phyloP scores from a whole-genome alignment of 257 asterid genomes.

The Capsicum chinense region DNA sequence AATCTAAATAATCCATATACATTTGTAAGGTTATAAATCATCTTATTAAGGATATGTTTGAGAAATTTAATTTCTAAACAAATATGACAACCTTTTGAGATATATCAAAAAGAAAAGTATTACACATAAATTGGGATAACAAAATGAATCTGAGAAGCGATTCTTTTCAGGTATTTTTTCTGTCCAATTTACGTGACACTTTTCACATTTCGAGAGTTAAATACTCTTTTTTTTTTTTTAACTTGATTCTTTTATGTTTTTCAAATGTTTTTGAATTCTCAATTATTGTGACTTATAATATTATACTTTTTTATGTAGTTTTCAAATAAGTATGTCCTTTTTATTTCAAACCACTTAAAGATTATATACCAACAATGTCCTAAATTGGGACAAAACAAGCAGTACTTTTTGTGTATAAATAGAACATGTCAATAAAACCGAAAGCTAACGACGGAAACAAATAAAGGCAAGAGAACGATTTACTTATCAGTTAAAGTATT shows the following conservation, averaged over 20 bases:
- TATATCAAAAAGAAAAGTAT: not conserved
- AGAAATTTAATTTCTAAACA: not conserved
- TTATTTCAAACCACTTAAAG: not conserved
- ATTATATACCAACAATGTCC: not conserved
- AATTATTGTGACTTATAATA: not conserved
- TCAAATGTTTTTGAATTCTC: too few relatives aligned
- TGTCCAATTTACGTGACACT: too few relatives aligned
- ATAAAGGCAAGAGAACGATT: not conserved
- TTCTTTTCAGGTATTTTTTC: too few relatives aligned
- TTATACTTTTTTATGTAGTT: too few relatives aligned
- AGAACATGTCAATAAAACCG: not conserved
- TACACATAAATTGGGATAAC: not conserved
- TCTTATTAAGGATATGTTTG: not conserved
- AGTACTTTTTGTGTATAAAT: not conserved
- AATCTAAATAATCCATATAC: not conserved
- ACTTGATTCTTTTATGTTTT: too few relatives aligned
- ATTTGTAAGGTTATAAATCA: not conserved
- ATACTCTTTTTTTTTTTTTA: too few relatives aligned
- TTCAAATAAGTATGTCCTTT: too few relatives aligned
- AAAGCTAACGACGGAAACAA: not conserved
- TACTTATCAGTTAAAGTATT: not conserved
- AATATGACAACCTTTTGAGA: not conserved
- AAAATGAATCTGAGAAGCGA: too few relatives aligned
- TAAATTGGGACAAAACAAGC: not conserved
- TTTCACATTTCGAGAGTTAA: too few relatives aligned